These are phyloP conservation scores for Monosporascus sp. DNA, from an alignment of 2,329 filamentous ascomycete genomes.

Conservation along the genomic window DNA sequence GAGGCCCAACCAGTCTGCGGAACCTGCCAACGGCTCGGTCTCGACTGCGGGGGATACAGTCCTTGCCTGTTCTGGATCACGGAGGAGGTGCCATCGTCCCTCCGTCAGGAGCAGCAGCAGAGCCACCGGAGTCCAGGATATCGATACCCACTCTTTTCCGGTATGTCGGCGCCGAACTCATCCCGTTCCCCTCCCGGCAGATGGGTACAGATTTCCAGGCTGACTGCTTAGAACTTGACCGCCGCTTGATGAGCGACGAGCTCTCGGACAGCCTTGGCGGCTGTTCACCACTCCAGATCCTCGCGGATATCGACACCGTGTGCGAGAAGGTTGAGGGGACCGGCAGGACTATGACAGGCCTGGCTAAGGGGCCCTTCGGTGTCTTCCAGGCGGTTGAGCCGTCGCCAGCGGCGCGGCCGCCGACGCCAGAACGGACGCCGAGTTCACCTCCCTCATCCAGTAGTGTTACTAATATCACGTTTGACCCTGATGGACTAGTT, in stretches of 20 bases:
- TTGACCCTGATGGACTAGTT: not conserved
- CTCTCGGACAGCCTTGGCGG: constrained; percentile 27
- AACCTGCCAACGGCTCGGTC: constrained; percentile 29
- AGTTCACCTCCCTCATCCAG: not conserved
- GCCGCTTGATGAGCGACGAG: constrained; percentile 28
- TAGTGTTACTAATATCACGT: not conserved
- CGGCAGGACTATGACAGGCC: not conserved
- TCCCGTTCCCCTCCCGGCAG: not conserved
- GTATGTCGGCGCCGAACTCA: not conserved
- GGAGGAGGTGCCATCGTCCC: constrained; percentile 9
- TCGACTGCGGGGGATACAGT: constrained; percentile 36
- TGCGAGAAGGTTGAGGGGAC: not conserved
- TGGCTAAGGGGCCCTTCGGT: constrained; percentile 10
- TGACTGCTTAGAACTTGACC: constrained; percentile 20
- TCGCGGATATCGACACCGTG: constrained; percentile 19
- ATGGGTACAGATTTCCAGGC: not conserved
- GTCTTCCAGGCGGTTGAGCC: constrained; percentile 5
- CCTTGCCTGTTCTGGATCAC: constrained; percentile 28
- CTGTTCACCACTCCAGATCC: constrained; percentile 13
- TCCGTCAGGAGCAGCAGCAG: not conserved
- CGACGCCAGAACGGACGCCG: not conserved
- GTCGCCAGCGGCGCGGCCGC: not conserved
- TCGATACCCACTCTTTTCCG: constrained; percentile 38
- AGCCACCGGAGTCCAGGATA: constrained; percentile 22
- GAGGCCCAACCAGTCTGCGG: constrained; percentile 35